A percentile compares a stretch with the other conserved stretches of the same genome.
Evolutionary conservation across 2,329 filamentous ascomycete species (phyloP).

Genomic region (Fusarium odoratissimum): DNA sequence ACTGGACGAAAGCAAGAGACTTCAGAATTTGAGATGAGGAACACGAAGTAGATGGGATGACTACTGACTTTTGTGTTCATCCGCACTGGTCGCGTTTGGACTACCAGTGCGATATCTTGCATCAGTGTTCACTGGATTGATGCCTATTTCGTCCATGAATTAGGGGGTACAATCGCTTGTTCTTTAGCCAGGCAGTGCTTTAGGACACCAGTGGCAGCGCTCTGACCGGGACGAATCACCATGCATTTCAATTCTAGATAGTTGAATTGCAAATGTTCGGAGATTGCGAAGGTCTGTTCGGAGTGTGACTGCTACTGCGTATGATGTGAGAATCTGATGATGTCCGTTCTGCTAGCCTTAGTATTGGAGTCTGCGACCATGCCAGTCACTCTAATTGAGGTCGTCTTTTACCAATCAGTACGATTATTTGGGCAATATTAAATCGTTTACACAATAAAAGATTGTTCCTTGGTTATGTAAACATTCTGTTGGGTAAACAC

Average conservation of each 20-base stretch:
- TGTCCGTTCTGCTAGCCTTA: accelerated
- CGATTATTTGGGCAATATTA: accelerated
- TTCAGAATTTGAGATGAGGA: background rate
- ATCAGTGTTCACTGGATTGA: background rate
- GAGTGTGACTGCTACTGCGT: accelerated
- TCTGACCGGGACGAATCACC: too few species aligned
- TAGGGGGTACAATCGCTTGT: accelerated
- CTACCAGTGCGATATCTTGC: background rate
- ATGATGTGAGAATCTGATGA: accelerated
- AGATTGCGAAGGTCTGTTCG: background rate
- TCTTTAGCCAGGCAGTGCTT: background rate
- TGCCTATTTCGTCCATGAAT: accelerated
- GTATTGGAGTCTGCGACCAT: accelerated
- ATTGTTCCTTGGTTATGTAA: accelerated
- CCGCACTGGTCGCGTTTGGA: accelerated
- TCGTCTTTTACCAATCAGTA: accelerated
- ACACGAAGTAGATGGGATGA: accelerated
- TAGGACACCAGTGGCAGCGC: background rate
- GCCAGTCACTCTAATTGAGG: too few species aligned
- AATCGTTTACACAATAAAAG: accelerated
- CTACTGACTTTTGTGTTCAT: background rate
- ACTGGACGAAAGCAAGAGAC: accelerated
- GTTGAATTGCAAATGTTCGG: too few species aligned
- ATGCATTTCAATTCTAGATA: too few species aligned
- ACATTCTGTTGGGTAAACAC: accelerated